These are phyloP conservation scores for Trichosporon ovoides DNA, from an alignment of 1,284 basidiomycete species.

Conservation along the genomic window DNA sequence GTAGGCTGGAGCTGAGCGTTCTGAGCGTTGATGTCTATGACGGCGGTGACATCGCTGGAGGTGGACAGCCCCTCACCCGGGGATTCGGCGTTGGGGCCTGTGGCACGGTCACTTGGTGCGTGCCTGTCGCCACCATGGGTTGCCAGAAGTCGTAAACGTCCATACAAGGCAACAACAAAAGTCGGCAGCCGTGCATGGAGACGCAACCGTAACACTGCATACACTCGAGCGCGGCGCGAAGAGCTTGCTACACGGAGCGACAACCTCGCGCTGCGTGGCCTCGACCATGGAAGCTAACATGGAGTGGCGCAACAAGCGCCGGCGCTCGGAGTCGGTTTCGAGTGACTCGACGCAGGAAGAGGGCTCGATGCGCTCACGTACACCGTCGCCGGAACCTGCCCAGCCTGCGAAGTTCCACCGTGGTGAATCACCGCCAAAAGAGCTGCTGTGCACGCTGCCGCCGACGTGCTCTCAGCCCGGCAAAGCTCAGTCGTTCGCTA, in stretches of 20 bases:
- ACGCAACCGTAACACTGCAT: neutral
- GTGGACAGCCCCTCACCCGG: neutral
- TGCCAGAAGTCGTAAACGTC: neutral
- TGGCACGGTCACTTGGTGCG: neutral
- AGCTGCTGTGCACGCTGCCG: slow-evolving; percentile 64
- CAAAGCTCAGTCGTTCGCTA: slow-evolving; percentile 58
- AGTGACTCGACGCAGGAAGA: neutral
- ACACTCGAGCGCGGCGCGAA: neutral
- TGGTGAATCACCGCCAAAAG: slow-evolving; percentile 11
- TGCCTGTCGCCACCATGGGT: neutral
- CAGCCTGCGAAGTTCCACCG: slow-evolving; percentile 25
- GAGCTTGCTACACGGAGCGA: too few species aligned
- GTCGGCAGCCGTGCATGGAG: neutral
- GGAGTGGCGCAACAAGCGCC: slow-evolving; percentile 59
- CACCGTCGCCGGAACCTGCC: neutral
- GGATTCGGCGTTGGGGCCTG: neutral
- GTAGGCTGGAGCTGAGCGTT: slow-evolving; percentile 5
- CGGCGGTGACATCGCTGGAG: slow-evolving; percentile 5
- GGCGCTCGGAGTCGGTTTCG: slow-evolving; percentile 57
- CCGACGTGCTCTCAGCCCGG: slow-evolving; percentile 69
- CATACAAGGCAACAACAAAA: neutral
- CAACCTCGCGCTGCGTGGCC: neutral
- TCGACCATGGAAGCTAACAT: neutral
- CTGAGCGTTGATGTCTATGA: slow-evolving; percentile 5
- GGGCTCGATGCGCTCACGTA: neutral